phyloP scores from a whole-genome alignment of 1,284 basidiomycete species.

The Austroboletus niveus region DNA sequence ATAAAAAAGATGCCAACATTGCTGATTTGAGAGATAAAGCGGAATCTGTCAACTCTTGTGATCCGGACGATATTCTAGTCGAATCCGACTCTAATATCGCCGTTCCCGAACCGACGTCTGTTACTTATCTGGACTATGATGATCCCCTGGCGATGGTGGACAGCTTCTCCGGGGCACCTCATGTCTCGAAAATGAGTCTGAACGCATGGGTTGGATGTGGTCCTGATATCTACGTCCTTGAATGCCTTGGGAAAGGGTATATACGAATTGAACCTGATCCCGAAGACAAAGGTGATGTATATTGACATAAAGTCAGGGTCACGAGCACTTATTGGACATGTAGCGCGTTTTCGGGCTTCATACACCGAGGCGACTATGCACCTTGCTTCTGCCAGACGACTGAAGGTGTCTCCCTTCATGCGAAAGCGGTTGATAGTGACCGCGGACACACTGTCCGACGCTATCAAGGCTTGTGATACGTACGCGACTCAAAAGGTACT shows the following conservation, averaged over 20 bases:
- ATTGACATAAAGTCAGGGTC: too few relatives aligned
- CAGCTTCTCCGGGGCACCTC: conserved; percentile 50
- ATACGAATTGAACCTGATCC: conserved; percentile 62
- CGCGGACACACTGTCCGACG: conserved; percentile 52
- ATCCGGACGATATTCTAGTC: conserved; percentile 2
- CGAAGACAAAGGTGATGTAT: conserved; percentile 34
- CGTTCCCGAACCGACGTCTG: conserved; percentile 57
- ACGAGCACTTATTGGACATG: conserved; percentile 2
- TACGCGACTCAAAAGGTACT: conserved; percentile 58
- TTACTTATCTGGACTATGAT: conserved; percentile 82
- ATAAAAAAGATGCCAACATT: conserved; percentile 46
- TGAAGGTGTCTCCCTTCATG: conserved; percentile 56
- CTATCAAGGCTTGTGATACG: conserved; percentile 67
- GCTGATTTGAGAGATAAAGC: conserved; percentile 47
- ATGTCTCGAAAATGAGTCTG: conserved; percentile 48
- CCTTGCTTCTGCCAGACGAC: conserved; percentile 40
- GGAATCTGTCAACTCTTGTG: conserved; percentile 23
- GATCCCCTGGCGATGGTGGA: conserved; percentile 70
- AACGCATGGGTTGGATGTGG: conserved; percentile 86
- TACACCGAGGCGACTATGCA: conserved; percentile 56
- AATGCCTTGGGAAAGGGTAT: conserved; percentile 74
- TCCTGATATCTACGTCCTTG: conserved; percentile 70
- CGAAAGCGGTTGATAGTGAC: conserved; percentile 53
- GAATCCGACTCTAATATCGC: conserved; percentile 27
- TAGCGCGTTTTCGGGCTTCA: conserved; percentile 44